Evolutionary conservation across 2,329 filamentous ascomycete genomes (phyloP), one percentile per base, ranked within the genome.

Genomic region (Aspergillus quadricinctus): DNA sequence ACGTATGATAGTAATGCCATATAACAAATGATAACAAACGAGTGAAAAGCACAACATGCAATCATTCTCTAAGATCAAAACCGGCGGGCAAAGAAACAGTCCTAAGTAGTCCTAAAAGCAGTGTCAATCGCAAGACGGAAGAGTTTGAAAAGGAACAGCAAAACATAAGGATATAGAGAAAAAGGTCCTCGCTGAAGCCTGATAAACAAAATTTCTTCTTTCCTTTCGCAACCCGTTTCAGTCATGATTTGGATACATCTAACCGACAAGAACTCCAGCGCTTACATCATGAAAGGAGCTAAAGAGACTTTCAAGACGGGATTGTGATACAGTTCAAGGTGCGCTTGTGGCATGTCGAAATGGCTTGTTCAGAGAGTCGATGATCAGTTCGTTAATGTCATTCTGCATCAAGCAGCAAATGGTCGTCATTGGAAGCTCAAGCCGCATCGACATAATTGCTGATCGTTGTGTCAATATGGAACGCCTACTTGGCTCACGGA

Each of bases 371-470:
- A n/a, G 43, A 46, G 43, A 23, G 43, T 40, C 48, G 50, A 57
- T 67, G 63, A 58, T 66, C 57, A 58, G 29, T 54, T 52, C 56
- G 46, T 57, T 55, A 57, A 55, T 54, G 56, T 66, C 65, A 58
- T 69, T 62, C 56, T 61, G 58, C 62, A 56, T 65, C 58, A 60
- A 59, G 55, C 57, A 64, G 57, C 29, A 55, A 54, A 52, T 11
- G 21, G 21, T 49, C 54, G 49, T 43, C 41, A 17, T 29, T 19
- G 57, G 21, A 43, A 48, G 35, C 58, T 59, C 64, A 72, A 37
- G 67, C 64, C 28, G 72, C 59, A 21, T 75, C 71, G 23, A 74
- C 70, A 53, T 74, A 74, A 61, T 75, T 77, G 54, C 71, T 72
- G 17, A 52, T 27, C 31, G 11, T 25, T 64, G 59, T 64, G 63